Percentiles rank a stretch among this genome's conserved stretches.
These are phyloP conservation scores for Allodekkera sacchari DNA, from an alignment of 805 yeast species.

Conservation along the genomic window DNA sequence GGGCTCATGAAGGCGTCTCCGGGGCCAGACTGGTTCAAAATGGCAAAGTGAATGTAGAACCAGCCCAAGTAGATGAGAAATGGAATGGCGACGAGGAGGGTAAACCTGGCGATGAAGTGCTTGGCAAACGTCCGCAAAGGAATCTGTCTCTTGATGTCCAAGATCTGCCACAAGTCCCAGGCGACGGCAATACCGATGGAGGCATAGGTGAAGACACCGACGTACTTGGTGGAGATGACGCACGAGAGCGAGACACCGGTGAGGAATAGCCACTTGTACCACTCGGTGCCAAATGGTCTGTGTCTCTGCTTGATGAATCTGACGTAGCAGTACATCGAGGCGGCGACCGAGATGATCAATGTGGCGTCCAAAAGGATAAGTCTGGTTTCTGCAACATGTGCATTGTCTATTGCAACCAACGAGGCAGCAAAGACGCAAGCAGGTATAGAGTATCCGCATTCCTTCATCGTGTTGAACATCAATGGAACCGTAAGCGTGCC, in stretches of 20 bases:
- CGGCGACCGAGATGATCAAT: conserved; percentile 73
- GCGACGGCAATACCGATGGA: conserved; percentile 83
- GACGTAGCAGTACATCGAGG: conserved; percentile 69
- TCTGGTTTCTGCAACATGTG: conserved; percentile 85
- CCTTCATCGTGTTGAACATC: conserved; percentile 78
- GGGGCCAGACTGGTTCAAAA: conserved; percentile 82
- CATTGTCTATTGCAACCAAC: conserved; percentile 78
- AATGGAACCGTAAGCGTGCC: conserved; percentile 80
- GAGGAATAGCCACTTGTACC: conserved; percentile 83
- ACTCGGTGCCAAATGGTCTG: conserved; percentile 53
- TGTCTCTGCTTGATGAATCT: conserved; percentile 66
- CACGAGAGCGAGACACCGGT: conserved; percentile 86
- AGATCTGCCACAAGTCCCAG: conserved; percentile 79
- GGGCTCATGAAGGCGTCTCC: conserved; percentile 95
- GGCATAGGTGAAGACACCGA: conserved; percentile 86
- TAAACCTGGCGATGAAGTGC: conserved; percentile 71
- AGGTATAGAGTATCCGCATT: conserved; percentile 68
- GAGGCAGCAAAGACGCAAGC: conserved; percentile 72
- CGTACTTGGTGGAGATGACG: conserved; percentile 93
- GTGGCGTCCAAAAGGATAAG: conserved; percentile 90
- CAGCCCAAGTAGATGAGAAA: conserved; percentile 74
- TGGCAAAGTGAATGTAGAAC: conserved; percentile 86
- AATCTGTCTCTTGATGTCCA: conserved; percentile 65
- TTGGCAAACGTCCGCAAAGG: conserved; percentile 44
- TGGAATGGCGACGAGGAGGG: conserved; percentile 70